Percentiles rank a stretch among this genome's conserved stretches.
Conservation (phyloP, 2,329 filamentous ascomycete genomes). For the Apiospora aurea region DNA sequence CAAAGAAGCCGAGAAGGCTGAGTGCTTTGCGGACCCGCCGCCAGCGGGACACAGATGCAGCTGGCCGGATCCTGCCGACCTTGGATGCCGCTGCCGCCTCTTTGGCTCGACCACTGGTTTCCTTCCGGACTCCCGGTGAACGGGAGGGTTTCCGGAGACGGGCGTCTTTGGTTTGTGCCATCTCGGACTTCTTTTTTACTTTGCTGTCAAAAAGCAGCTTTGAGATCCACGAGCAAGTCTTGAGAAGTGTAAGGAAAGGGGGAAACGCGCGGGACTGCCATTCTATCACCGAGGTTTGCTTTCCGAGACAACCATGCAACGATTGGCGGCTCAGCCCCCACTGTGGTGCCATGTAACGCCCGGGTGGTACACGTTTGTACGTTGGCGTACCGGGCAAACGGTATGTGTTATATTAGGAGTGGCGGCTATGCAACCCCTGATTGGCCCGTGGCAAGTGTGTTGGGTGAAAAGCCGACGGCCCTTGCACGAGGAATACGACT, state of each 20-base stretch:
- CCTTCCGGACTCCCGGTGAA: background rate
- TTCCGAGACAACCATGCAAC: background rate
- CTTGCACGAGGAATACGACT: background rate
- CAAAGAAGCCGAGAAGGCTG: background rate
- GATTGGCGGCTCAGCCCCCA: background rate
- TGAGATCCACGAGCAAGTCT: background rate
- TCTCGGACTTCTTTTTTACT: background rate
- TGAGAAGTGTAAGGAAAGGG: background rate
- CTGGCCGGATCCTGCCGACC: background rate
- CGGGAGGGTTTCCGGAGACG: background rate
- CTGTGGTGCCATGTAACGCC: background rate
- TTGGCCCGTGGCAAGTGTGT: background rate
- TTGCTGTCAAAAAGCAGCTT: background rate
- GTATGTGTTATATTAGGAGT: background rate
- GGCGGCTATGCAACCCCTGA: background rate
- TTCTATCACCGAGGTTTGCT: background rate
- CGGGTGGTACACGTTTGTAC: background rate
- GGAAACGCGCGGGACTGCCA: background rate
- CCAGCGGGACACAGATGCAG: background rate
- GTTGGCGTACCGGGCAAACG: background rate
- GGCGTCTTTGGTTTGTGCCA: slow-evolving; percentile 6
- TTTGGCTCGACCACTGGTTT: background rate
- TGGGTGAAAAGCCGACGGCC: background rate
- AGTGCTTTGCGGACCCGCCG: background rate
- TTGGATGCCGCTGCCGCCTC: background rate